Evolutionary conservation across 2,329 filamentous ascomycete genomes (phyloP), one percentile per base, ranked within the genome.

Genomic region (Hypomyces rosellus): DNA sequence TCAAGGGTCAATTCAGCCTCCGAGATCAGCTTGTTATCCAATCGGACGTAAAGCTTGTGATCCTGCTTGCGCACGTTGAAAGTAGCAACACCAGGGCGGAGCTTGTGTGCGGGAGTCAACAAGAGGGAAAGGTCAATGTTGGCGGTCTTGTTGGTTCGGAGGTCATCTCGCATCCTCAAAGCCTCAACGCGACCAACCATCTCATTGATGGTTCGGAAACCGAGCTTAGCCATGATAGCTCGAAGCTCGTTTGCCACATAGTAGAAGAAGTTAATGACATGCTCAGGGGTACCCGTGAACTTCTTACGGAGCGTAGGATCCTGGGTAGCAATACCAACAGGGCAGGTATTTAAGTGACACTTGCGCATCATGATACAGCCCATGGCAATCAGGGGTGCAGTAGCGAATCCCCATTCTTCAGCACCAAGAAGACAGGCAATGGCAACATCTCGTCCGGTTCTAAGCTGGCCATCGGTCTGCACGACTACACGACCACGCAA

Each of bases 201-300:
- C 69, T 97, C 92, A 66, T 96, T 97, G 67, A 97, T 86, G 54
- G 88, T 95, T 57, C 92, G 85, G 81, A 95, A 89, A 59, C 92
- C 92, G 61, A 96, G 83, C 72, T 88, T 89, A 46, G 92, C 91
- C 92, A 97, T 96, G 71, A 97, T 95, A 34, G 91, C 89, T 65
- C 92, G 86, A 52, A 97, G 82, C 74, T 97, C 92, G 65, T 97
- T 97, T 59, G 92, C 88, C 47, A 97, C 80, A 64, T 96, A 97
- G 75, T 96, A 97, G 74, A 96, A 96, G 77, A 96, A 96, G 78
- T 96, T 97, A 71, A 97, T 96, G 51, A 96, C 91, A 61, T 96
- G 89, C 73, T 97, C 92, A 11, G 92, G 91, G 1, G 89, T 91
- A 55, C 92, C 92, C 59, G 84, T 77, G 70, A 97, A 96, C 73